phyloP scores from a whole-genome alignment of 192 early-diverging fungal species.

The Entophlyctis helioformis region DNA sequence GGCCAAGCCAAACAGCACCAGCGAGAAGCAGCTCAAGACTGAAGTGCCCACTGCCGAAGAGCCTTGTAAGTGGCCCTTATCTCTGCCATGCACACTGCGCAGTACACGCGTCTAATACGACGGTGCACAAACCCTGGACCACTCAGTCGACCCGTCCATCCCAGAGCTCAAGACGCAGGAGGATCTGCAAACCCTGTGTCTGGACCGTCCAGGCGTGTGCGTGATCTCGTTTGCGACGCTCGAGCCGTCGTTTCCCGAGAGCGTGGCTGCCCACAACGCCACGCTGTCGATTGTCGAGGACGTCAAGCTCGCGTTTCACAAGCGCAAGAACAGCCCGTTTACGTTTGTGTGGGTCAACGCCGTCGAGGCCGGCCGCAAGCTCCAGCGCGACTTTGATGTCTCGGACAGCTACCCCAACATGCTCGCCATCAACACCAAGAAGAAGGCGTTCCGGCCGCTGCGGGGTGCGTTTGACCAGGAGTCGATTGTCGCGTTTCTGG shows the following conservation, averaged over 20 bases:
- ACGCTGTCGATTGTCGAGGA: conserved; percentile 15
- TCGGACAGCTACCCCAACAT: conserved; percentile 30
- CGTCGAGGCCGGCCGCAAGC: conserved; percentile 15
- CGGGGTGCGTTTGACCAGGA: conserved; percentile 33
- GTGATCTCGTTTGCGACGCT: conserved; percentile 35
- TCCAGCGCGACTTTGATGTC: conserved; percentile 32
- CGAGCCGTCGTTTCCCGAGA: conserved; percentile 27
- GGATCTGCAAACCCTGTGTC: conserved; percentile 34
- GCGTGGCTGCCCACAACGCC: conserved; percentile 14
- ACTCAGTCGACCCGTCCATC: conserved; percentile 13
- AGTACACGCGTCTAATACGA: neutral
- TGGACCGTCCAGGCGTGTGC: conserved; percentile 22
- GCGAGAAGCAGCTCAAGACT: neutral
- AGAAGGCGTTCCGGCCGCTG: conserved; percentile 28
- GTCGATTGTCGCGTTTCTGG: conserved; percentile 24
- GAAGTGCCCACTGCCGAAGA: neutral
- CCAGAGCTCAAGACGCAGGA: conserved; percentile 31
- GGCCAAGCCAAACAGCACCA: neutral
- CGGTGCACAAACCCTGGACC: neutral
- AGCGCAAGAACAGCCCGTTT: conserved; percentile 13
- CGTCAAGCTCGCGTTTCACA: conserved; percentile 21
- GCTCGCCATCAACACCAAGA: conserved; percentile 17
- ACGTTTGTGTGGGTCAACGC: conserved; percentile 27
- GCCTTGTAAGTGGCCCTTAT: neutral
- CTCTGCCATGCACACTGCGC: neutral